Evolutionary conservation across 441 rosid species (phyloP).

Genomic region (Adansonia grandidieri): DNA sequence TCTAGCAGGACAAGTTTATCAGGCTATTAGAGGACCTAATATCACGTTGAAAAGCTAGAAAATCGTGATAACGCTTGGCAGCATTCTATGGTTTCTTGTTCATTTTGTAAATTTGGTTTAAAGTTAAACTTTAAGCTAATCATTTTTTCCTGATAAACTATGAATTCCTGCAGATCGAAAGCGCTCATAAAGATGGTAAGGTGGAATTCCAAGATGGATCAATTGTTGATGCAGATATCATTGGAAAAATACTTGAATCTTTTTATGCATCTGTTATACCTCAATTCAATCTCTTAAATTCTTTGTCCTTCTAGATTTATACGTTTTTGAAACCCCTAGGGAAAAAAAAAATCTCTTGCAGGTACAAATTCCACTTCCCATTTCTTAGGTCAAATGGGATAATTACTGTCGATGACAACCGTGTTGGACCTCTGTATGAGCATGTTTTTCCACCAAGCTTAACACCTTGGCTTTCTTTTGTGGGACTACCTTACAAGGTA

Average conservation of each 20-base stretch:
- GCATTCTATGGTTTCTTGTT: constrained; percentile 9
- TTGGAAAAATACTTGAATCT: background rate
- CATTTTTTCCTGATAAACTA: background rate
- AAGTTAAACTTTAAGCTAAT: background rate
- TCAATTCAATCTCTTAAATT: background rate
- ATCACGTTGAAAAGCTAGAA: constrained; percentile 2
- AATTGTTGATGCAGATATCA: constrained; percentile 13
- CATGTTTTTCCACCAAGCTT: constrained; percentile 59
- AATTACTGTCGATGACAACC: constrained; percentile 55
- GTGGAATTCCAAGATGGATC: constrained; percentile 24
- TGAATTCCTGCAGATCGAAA: background rate
- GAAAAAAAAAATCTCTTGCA: constrained; percentile 11
- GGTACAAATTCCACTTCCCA: constrained; percentile 67
- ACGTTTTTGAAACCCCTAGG: background rate
- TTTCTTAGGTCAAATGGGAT: constrained; percentile 58
- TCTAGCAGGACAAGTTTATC: constrained; percentile 17
- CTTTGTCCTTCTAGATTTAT: background rate
- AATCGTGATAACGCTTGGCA: constrained; percentile 7
- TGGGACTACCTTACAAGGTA: constrained; percentile 74
- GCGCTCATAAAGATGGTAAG: constrained; percentile 22
- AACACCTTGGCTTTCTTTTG: constrained; percentile 73
- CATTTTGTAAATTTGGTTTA: background rate
- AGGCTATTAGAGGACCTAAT: constrained; percentile 12
- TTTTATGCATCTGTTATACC: background rate
- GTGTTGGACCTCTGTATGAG: constrained; percentile 62